These are phyloP conservation scores for Dentipellis fragilis DNA, from an alignment of 768 basidiomycete genomes.

Conservation along the genomic window DNA sequence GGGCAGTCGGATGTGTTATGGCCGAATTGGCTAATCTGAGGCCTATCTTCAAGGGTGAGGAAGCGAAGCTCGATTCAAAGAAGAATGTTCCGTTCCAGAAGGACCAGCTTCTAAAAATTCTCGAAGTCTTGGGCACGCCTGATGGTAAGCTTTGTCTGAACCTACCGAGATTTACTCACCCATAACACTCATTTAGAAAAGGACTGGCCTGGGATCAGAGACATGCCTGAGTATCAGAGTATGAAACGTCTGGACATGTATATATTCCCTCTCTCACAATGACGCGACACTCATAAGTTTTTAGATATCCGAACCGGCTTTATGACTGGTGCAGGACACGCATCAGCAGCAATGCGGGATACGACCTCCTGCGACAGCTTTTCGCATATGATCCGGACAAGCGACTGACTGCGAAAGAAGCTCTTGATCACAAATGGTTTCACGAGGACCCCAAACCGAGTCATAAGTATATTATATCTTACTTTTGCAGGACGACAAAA, in stretches of 20 bases:
- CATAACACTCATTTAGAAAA: constrained; percentile 40
- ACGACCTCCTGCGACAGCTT: constrained; percentile 76
- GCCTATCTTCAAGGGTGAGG: constrained; percentile 98
- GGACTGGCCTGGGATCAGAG: constrained; percentile 77
- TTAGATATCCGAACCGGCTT: constrained; percentile 51
- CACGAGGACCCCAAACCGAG: constrained; percentile 81
- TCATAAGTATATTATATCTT: constrained; percentile 38
- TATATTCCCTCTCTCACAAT: constrained; percentile 6
- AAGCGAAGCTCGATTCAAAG: constrained; percentile 94
- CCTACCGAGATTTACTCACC: no score
- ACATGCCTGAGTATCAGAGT: constrained; percentile 84
- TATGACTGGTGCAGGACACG: constrained; percentile 67
- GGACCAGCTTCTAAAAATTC: constrained; percentile 92
- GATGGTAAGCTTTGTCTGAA: constrained; percentile 41
- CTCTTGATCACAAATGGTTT: constrained; percentile 89
- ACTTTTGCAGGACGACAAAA: not conserved
- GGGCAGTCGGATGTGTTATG: constrained; percentile 97
- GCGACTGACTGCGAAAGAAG: constrained; percentile 74
- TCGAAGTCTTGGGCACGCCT: constrained; percentile 88
- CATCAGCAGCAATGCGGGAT: constrained; percentile 47
- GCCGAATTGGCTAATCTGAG: constrained; percentile 88
- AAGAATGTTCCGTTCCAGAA: constrained; percentile 96
- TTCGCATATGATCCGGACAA: constrained; percentile 89
- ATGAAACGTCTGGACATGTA: constrained; percentile 73
- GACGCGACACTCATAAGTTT: not conserved